Evolutionary conservation across 140 eudicot species (phyloP), one percentile per base, ranked within the genome.

Genomic region (Ambrosia hybrid): DNA sequence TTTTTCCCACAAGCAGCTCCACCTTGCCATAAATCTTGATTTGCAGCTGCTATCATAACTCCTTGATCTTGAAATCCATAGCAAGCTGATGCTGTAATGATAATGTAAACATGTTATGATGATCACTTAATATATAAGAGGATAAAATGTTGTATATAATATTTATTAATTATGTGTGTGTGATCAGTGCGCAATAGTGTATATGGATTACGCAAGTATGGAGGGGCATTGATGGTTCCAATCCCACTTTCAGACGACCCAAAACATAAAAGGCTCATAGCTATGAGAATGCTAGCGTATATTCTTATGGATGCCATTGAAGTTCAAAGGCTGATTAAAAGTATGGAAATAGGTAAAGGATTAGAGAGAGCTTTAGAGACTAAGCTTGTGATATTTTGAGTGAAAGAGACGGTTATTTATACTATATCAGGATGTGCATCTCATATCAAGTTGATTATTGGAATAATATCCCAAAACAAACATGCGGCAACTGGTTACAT

Each of bases 41-140:
- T 83, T 3, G 88, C 85, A 49, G 85, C 84, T 0, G 88, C 88
- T n/a, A 80, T 76, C 83, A 83, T 83, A 26, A 63, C 80, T 26
- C 85, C 77, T 14, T 69, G 30, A 43, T 64, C 64, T 51, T 48
- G 3, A 4, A 4, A 72, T 13, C 85, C 88, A 3, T 62, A 72
- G 63, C 88, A 76, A 38, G 83, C 65, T 38, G 88, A 83, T n/a
- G 88, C 88, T 83, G 80, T 12, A 59, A 60, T 38, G 1, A 16
- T 10, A 36, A 51, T 11, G 4, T 51, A 1, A 69, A 9, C 4
- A 62, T 14, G 9, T 14, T 6, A n/a, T 26, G 4, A 34, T 2
- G 4, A 34, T 2, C 41, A n/a, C 9, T 46, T 33, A 13, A 34
- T 43, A 43, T 30, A 30, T 30, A 30, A 30, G 34, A 30, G 0